Base-by-base conservation (phyloP, 805 yeast species). In the Kockiozyma suomiensis region DNA sequence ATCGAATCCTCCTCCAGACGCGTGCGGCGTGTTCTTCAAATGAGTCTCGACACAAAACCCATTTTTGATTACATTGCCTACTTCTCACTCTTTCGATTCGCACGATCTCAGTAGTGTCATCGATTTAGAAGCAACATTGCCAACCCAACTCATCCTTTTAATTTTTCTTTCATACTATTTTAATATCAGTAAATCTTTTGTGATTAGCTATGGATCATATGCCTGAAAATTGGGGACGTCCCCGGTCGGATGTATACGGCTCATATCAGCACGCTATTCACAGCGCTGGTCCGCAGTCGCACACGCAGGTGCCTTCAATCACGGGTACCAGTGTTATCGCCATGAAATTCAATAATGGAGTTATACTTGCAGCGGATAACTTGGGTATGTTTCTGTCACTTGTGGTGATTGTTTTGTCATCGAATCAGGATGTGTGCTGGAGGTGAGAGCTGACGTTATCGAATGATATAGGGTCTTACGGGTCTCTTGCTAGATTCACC, bases 241-340 rank as follows among this genome's bases (percentile, higher is more conserved):
- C 98, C 60, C 80, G 87, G 41, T 85, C 88, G 72, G 84, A 82
- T 46, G 81, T 85, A 1, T 94, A 94, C 70, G 99, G 99, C 17
- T 73, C 78, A 6, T 94, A 92, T 77, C 88, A 74, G 65, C 43
- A 58, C 26, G 60, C 64, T 41, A 70, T 87, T 73, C 80, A 79
- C 57, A 74, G 81, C 50, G 93, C 92, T 88, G 85, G 72, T 6
- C 55, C 55, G 37, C 30, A 25, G 33, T n/a, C 50, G 41, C 54
- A 12, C 40, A 93, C 99, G 1, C 96, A 90, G 73, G 90, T 86
- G 72, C 99, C 99, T 50, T 87, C 89, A 67, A 90, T 94, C 61
- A 94, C 99, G 13, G 98, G 99, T 72, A 90, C 98, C 0, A 90
- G 97, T 37, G 99, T 94, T 23, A 81, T 94, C 68, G 96, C 94